Conservation (phyloP, 2,329 filamentous ascomycete species). For the Aspergillus aculeatinus region DNA sequence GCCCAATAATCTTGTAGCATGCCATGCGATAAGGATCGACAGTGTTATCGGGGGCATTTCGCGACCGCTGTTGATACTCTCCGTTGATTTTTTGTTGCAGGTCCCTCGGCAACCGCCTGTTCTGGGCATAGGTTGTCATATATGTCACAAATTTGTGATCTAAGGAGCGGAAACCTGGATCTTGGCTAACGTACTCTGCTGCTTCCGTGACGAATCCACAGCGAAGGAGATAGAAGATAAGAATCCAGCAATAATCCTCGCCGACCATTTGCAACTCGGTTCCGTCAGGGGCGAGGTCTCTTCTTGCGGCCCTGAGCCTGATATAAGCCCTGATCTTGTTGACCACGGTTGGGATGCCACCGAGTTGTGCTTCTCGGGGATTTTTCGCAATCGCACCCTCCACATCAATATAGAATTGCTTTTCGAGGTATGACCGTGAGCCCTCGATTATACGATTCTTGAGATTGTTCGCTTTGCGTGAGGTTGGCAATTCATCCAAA, state of each 20-base stretch:
- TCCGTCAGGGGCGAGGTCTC: slow-evolving; percentile 80
- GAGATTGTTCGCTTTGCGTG: slow-evolving; percentile 62
- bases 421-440: slow-evolving; percentile 76
- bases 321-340: slow-evolving; percentile 94
- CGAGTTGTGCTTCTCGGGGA: slow-evolving; percentile 82
- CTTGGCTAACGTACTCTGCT: slow-evolving; percentile 78
- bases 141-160: slow-evolving; percentile 89
- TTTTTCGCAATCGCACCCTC: slow-evolving; percentile 77
- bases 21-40: slow-evolving; percentile 95
- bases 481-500: slow-evolving; percentile 69
- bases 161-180: slow-evolving; percentile 79
- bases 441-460: slow-evolving; percentile 78
- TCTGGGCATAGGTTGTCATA: slow-evolving; percentile 78
- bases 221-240: slow-evolving; percentile 87
- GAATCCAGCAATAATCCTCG: slow-evolving; percentile 86
- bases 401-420: slow-evolving; percentile 74
- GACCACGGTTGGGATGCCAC: slow-evolving; percentile 80
- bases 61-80: slow-evolving; percentile 81
- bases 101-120: slow-evolving; percentile 73
- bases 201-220: slow-evolving; percentile 83
- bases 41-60: slow-evolving; percentile 80
- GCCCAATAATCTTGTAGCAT: slow-evolving; percentile 96
- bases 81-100: slow-evolving; percentile 84
- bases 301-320: slow-evolving; percentile 72
- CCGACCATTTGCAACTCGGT: slow-evolving; percentile 75